phyloP scores from a whole-genome alignment of 2,329 filamentous ascomycete species.

The Clonostachys chloroleuca region DNA sequence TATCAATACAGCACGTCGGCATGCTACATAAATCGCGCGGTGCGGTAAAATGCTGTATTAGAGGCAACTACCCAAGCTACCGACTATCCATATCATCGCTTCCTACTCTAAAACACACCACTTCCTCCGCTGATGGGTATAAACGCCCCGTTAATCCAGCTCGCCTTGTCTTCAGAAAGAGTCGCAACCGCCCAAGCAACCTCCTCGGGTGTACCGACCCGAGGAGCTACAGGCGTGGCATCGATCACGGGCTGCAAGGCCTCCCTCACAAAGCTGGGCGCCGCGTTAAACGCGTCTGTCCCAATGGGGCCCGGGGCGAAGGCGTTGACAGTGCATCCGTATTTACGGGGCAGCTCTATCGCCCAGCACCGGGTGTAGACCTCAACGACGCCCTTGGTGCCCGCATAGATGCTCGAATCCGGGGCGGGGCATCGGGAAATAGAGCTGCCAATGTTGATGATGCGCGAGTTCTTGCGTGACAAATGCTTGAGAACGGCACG shows the following conservation, averaged over 20 bases:
- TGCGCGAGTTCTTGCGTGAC: no score
- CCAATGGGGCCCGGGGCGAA: constrained; percentile 31
- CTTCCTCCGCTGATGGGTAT: constrained; percentile 16
- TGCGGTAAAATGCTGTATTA: no score
- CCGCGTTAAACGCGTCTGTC: constrained; percentile 12
- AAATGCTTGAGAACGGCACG: no score
- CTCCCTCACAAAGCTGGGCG: no score
- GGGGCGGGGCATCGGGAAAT: constrained; percentile 12
- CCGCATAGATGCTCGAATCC: constrained; percentile 39
- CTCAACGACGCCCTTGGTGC: constrained; percentile 44
- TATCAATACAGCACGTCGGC: no score
- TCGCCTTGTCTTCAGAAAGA: constrained; percentile 33
- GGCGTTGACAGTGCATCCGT: constrained; percentile 38
- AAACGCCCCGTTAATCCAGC: constrained; percentile 40
- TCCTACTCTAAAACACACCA: no score
- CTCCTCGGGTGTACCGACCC: constrained; percentile 35
- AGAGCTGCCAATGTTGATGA: no score
- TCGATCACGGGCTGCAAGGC: no score
- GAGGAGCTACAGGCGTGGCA: constrained; percentile 25
- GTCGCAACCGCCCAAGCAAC: constrained; percentile 40
- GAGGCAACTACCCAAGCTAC: no score
- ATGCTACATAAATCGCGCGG: no score
- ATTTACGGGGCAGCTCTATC: constrained; percentile 36
- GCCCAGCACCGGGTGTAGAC: constrained; percentile 36
- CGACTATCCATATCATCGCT: no score